Percentiles rank a stretch among this genome's conserved stretches.
These are phyloP conservation scores for Colletotrichum orbiculare DNA, from an alignment of 2,329 filamentous ascomycete species.

Conservation along the genomic window DNA sequence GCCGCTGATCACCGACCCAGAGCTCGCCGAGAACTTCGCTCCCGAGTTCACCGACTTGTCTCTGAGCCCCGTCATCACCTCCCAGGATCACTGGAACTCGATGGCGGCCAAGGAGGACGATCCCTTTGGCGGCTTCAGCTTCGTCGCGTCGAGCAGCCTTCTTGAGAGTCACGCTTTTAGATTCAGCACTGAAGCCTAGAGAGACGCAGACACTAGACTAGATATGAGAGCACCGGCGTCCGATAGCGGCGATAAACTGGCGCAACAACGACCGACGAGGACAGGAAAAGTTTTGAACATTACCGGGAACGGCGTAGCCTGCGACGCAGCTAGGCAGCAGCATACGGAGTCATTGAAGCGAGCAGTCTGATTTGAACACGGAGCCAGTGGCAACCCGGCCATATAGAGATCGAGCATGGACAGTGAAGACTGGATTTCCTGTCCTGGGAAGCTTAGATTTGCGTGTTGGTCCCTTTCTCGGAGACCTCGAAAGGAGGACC, in stretches of 20 bases:
- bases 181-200: slow-evolving; percentile 37
- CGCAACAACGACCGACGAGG: not conserved
- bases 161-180: slow-evolving; percentile 60
- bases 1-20: slow-evolving; percentile 94
- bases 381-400: not conserved
- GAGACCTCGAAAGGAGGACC: not conserved
- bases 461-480: no score
- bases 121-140: slow-evolving; percentile 73
- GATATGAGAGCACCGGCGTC: not conserved
- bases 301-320: not conserved
- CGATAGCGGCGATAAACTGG: not conserved
- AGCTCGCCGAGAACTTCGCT: slow-evolving; percentile 95
- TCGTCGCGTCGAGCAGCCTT: slow-evolving; percentile 68
- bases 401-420: not conserved
- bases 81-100: slow-evolving; percentile 54
- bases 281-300: slow-evolving; percentile 19
- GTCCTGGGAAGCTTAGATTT: not conserved
- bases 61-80: slow-evolving; percentile 76
- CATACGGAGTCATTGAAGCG: slow-evolving; percentile 18
- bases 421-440: not conserved
- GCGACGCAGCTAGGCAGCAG: not conserved
- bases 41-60: slow-evolving; percentile 90
- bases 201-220: not conserved
- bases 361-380: not conserved
- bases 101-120: slow-evolving; percentile 52